Evolutionary conservation across 2,329 filamentous ascomycete species (phyloP).

Genomic region (Exophiala spinifera): DNA sequence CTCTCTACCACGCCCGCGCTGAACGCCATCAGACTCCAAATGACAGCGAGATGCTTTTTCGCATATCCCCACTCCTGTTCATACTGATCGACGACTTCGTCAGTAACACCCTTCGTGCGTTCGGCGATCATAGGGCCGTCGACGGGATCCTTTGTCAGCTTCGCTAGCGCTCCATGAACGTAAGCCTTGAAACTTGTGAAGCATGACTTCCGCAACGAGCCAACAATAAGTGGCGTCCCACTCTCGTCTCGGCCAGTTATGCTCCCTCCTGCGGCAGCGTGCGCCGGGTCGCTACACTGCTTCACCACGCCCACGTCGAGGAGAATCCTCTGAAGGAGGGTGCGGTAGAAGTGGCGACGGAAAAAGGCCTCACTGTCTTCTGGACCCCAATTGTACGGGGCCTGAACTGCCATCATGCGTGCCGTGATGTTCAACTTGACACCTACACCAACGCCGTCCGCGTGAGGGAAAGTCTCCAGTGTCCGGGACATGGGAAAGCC

Average conservation of each 20-base stretch:
- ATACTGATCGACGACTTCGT: constrained; percentile 72
- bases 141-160: constrained; percentile 62
- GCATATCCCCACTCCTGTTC: constrained; percentile 60
- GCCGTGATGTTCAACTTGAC: constrained; percentile 92
- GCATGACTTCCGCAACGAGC: constrained; percentile 74
- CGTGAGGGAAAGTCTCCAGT: constrained; percentile 51
- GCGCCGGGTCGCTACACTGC: constrained; percentile 38
- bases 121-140: constrained; percentile 60
- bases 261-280: constrained; percentile 28
- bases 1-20: constrained; percentile 86
- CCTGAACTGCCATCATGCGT: constrained; percentile 97
- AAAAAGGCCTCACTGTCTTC: constrained; percentile 84
- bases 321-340: constrained; percentile 87
- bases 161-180: constrained; percentile 73
- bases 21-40: constrained; percentile 96
- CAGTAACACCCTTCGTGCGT: constrained; percentile 66
- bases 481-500: constrained; percentile 88
- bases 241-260: constrained; percentile 30
- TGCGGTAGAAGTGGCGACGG: constrained; percentile 86
- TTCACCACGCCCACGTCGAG: constrained; percentile 76
- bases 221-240: constrained; percentile 80
- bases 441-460: constrained; percentile 51
- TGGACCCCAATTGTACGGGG: constrained; percentile 84
- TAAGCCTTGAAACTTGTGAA: constrained; percentile 75
- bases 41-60: constrained; percentile 77